phyloP scores from a whole-genome alignment of 1,284 basidiomycete species.

The Fomitopsis schrenkii region DNA sequence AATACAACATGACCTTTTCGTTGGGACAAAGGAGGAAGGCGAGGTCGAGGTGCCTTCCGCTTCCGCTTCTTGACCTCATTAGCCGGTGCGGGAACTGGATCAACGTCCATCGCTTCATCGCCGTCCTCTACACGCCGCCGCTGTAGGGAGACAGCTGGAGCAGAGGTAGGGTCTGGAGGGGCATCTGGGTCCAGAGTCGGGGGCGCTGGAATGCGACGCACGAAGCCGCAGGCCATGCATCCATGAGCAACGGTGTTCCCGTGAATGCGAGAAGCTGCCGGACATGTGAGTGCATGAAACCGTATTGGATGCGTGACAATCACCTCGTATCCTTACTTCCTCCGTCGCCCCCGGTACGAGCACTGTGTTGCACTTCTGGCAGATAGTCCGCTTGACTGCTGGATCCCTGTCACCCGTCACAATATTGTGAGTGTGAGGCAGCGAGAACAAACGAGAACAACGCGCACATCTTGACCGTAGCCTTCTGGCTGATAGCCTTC shows the following conservation, averaged over 20 bases:
- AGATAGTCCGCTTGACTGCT: constrained; percentile 70
- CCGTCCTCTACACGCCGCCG: no score
- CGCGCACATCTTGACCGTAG: constrained; percentile 68
- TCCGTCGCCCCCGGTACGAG: constrained; percentile 67
- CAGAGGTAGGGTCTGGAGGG: constrained; percentile 1
- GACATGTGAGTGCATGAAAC: background rate
- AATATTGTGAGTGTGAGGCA: background rate
- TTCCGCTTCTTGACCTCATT: no score
- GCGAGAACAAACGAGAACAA: background rate
- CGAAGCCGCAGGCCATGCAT: constrained; percentile 48
- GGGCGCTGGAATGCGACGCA: constrained; percentile 61
- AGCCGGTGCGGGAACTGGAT: no score
- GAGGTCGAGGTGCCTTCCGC: no score
- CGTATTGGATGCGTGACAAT: constrained; percentile 17
- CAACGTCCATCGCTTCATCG: no score
- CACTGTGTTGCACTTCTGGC: constrained; percentile 60
- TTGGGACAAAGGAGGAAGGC: no score
- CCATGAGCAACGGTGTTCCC: constrained; percentile 52
- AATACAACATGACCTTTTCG: no score
- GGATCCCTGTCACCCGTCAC: constrained; percentile 55
- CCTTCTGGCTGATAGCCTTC: constrained; percentile 67
- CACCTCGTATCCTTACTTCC: constrained; percentile 61
- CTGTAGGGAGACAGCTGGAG: background rate
- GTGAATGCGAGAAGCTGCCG: constrained; percentile 45
- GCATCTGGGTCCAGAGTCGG: constrained; percentile 27